Evolutionary conservation across 306 rosid genomes (phyloP), one percentile per base, ranked within the genome.

Genomic region (Cicer cuneatum): DNA sequence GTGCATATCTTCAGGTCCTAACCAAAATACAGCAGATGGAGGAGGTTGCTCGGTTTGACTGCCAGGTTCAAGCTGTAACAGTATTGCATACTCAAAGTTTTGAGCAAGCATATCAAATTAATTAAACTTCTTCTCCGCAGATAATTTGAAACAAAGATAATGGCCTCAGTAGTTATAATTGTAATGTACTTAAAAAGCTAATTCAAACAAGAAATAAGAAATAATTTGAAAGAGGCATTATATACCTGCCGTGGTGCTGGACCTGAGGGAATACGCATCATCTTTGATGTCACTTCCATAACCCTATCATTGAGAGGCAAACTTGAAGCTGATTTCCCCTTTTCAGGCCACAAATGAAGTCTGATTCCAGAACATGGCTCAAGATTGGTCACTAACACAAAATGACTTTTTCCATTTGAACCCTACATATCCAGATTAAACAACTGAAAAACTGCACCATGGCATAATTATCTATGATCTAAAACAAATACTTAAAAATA

Each of bases 21-120:
- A 86, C 88, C 85, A 74, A 75, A 95, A 79, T 72, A 95, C 84
- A 81, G 93, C 86, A 45, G 99, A 88, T 69, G 97, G 98, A 69
- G 99, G 90, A 67, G 99, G 90, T 89, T 95, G 97, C 89, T 92
- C 99, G 8, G 95, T 95, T 84, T 95, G 97, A 87, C 99, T 90
- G 54, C 97, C 99, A 68, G 97, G 98, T 87, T 92, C 99, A 88
- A 89, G 88, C 97, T 95, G 76, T 35, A 75, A 81, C 69, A 66
- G 72, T 40, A 66, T 59, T 51, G 76, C 76, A 76, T 16, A 74
- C 66, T 78, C 45, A 76, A 80, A 78, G 45, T 78, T 75, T 51
- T 75, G 56, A 74, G 76, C 43, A 66, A 77, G 77, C 72, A 76
- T 52, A 74, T 47, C 69, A 64, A 61, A 38, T 56, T 75, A 69